Evolutionary conservation across 2,329 filamentous ascomycete genomes (phyloP), one percentile per base, ranked within the genome.

Genomic region (Podosphaera xanthii): DNA sequence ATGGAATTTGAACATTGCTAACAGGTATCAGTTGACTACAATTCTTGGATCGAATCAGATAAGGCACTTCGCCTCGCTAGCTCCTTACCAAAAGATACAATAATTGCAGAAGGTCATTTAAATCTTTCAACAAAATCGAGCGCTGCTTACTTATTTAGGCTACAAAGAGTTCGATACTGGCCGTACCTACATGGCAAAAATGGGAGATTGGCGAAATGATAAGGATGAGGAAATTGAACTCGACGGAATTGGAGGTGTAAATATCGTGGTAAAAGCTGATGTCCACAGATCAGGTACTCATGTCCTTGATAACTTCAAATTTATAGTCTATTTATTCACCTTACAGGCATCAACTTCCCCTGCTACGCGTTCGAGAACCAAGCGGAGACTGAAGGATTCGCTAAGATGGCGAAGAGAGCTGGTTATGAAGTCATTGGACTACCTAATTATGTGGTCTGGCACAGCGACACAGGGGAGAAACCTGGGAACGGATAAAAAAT

Each of bases 391-490:
- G 92, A 98, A 73, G 92, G 92, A 5, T 98, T 98, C 69, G 92
- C 92, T 44, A 95, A 94, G 71, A 98, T 98, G 92, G 92, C 92
- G 61, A 96, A 94, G 75, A 79, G 89, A 63, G 92, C 92, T 22
- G 92, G 92, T 52, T 97, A 96, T 70, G 79, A 87, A 68, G 92
- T 98, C 34, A 80, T 88, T 65, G 92, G 92, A 53, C 76, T 98
- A 59, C 92, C 91, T 49, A 98, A 98, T 71, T 98, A 98, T 70
- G 84, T 98, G 57, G 91, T 98, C 61, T 98, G 92, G 92, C 92
- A 98, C 70, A 87, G 95, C 67, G 92, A 98, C 71, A 98, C 92
- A 2, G 82, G 90, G 60, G 92, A 98, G 75, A 95, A 96, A 77
- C 80, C 82, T 40, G 88, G 89, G 40, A 97, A 97, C 60, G 62